Percentiles rank a stretch among this genome's conserved stretches.
These are phyloP conservation scores for Solanum infundibuliforme DNA, from an alignment of 257 asterid species.

Conservation along the genomic window DNA sequence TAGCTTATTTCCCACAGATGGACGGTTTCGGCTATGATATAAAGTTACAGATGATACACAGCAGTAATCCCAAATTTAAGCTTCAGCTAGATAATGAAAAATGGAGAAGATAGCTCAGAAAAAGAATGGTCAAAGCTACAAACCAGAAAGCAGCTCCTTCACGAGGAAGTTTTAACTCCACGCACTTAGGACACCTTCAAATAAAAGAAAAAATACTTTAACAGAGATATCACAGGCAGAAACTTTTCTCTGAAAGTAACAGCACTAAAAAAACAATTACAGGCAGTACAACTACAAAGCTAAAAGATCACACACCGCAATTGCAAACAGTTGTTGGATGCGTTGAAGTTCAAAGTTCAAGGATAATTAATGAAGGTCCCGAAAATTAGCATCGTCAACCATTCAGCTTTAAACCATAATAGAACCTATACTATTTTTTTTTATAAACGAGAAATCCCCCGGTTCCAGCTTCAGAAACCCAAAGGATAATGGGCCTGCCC, in stretches of 20 bases:
- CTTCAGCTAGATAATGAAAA: not conserved
- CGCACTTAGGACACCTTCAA: conserved; percentile 91
- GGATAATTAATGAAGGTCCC: not conserved
- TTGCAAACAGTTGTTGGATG: not conserved
- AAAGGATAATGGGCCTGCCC: not conserved
- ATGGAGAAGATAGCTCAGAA: not conserved
- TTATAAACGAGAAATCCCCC: not conserved
- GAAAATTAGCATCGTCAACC: not conserved
- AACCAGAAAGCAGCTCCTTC: conserved; percentile 98
- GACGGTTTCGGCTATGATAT: not conserved
- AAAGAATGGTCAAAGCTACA: conserved; percentile 21
- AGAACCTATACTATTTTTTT: not conserved
- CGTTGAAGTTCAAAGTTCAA: not conserved
- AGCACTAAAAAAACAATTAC: not conserved
- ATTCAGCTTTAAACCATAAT: not conserved
- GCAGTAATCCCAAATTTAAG: not conserved
- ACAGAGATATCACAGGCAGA: not conserved
- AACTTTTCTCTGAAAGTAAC: not conserved
- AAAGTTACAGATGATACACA: not conserved
- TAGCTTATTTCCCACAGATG: not conserved
- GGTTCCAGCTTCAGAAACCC: not conserved
- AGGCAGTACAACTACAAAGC: not conserved
- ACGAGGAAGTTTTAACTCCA: conserved; percentile 85
- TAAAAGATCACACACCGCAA: not conserved
- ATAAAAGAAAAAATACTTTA: not conserved